Conservation (phyloP, 2,329 filamentous ascomycete species). For the Aspergillus persii region DNA sequence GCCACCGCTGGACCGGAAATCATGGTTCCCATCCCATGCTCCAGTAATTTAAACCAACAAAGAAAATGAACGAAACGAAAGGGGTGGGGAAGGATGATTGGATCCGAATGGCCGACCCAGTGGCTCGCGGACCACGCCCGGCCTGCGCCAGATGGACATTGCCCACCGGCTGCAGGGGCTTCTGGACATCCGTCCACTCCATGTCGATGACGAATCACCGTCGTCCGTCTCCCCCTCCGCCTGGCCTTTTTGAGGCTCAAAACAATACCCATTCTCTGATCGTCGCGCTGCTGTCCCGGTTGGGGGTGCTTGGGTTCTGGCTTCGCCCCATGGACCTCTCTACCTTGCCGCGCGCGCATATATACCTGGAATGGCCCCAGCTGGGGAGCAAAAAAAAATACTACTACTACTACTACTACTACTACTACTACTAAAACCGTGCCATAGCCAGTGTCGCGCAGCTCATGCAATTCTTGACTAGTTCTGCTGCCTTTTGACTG, state of each 20-base stretch:
- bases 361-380: not conserved
- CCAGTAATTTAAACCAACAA: not conserved
- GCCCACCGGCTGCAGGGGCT: not conserved
- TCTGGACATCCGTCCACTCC: not conserved
- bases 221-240: not conserved
- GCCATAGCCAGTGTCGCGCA: not conserved
- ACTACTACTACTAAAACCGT: no score
- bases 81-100: not conserved
- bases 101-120: not conserved
- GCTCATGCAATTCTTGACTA: not conserved
- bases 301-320: not conserved
- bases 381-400: not conserved
- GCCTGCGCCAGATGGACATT: not conserved
- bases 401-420: no score
- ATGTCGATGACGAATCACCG: not conserved
- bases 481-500: not conserved
- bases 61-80: not conserved
- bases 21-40: not conserved
- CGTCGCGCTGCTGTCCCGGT: not conserved
- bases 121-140: not conserved
- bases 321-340: not conserved
- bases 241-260: not conserved
- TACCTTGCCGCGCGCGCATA: not conserved
- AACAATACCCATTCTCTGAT: not conserved
- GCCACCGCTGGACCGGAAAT: not conserved